Base-by-base conservation (phyloP, 2,329 filamentous ascomycete genomes). In the Fusarium praegraminearum region DNA sequence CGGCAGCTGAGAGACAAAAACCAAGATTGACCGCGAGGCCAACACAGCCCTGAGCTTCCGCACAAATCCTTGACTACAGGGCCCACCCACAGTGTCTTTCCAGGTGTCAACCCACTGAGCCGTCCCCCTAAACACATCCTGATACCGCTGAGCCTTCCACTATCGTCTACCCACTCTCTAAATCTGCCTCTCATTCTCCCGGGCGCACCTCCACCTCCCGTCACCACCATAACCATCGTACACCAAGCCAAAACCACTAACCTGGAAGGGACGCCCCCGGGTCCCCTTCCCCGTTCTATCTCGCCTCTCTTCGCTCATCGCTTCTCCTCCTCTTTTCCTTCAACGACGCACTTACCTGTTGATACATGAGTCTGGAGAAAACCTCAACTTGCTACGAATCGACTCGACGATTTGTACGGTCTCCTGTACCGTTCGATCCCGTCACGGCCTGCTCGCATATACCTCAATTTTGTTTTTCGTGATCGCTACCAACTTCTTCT, bases 291-390 rank as follows among this genome's bases (percentile, higher is more conserved):
- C 65, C 60, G 57, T 70, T 70, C 62, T 59, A 67, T 71, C 51
- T 70, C 64, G 67, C 67, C 67, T 70, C 64, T 69, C 65, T 60
- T 70, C 55, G 58, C 64, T 60, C 67, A 54, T 70, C 49, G 38
- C 54, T 66, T 53, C 70, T 70, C 60, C 57, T 71, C 60, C 51
- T 74, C 61, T 64, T 64, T 70, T 36, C 50, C 51, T 67, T 36
- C 47, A 49, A 58, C 50, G 65, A 65, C 49, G 60, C 58, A 52
- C 35, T 56, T 24, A 20, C 33, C 15, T n/a, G 22, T 20, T 47
- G 49, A 40, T 62, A 59, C 49, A 62, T 53, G 54, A 50, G 30
- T 33, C 16, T 61, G 24, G 32, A 68, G 56, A 50, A 36, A 65
- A 56, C 41, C 30, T 59, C 62, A 46, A 54, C 35, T 62, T 55